Base-by-base conservation (phyloP, 1,284 basidiomycete genomes). In the Cryptococcus deneoformans region DNA sequence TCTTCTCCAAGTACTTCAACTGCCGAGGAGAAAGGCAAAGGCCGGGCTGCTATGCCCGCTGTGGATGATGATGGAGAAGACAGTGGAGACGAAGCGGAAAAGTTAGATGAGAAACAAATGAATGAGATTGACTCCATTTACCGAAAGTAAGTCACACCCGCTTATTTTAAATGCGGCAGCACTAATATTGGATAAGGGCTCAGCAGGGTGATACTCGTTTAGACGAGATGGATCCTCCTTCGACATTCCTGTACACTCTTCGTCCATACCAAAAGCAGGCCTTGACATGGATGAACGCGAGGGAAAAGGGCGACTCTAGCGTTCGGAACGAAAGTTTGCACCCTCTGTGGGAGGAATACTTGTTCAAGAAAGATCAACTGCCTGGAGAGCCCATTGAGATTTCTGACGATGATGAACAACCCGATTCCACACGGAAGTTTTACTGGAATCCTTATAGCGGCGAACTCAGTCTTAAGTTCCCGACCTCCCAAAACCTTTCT, bases 201-300 rank as follows among this genome's bases (percentile, higher is more conserved):
- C 89, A 92, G 68, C 83, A 84, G 65, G 84, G 90, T 60, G 93
- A 96, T 71, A 83, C 80, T 16, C 79, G 80, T 29, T 84, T 99
- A 76, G 83, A 82, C 20, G 88, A 88, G 73, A 91, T 90, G 82
- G 87, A 95, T 37, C 90, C 94, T 5, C 82, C 87, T 1, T 81
- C 85, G 2, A 85, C 86, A 0, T 99, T 99, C 75, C 81, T 85
- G 0, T 82, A 97, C 50, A 86, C 81, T 0, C 78, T 98, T 35
- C 85, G 92, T 47, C 85, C 85, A 36, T 99, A 99, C 77, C 95
- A 98, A 71, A 96, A 93, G 69, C 94, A 99, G 75, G 94, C 93
- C 2, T 80, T 98, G 52, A 80, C 80, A 84, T 99, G 95, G 94
- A 94, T 98, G 93, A 82, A 86, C 62, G 89, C 87, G 1, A 83